A percentile compares a stretch with the other conserved stretches of the same genome.
phyloP scores from a whole-genome alignment of 2,329 filamentous ascomycete species.

The Fonsecaea monophora region DNA sequence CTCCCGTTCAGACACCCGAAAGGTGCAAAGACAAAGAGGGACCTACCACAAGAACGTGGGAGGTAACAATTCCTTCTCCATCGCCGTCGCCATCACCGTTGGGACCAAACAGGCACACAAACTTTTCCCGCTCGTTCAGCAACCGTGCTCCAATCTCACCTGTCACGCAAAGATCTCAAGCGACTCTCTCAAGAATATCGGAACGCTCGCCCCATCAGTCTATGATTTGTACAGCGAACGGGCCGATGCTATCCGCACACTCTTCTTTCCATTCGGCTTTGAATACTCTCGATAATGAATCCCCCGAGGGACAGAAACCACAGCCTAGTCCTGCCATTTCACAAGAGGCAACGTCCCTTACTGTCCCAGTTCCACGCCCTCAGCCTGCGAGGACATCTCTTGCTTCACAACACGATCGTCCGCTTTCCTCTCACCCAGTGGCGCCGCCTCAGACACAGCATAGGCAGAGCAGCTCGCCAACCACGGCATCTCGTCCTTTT shows the following conservation, averaged over 20 bases:
- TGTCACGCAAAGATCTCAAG: conserved; percentile 31
- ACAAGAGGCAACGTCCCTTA: conserved; percentile 5
- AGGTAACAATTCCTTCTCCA: conserved; percentile 27
- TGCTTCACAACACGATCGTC: background rate
- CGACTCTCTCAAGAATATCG: conserved; percentile 36
- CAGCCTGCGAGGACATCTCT: conserved; percentile 6
- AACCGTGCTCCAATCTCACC: conserved; percentile 26
- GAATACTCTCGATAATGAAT: conserved; percentile 21
- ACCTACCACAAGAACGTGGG: conserved; percentile 21
- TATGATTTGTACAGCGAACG: conserved; percentile 30
- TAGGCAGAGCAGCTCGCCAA: background rate
- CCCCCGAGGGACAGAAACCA: conserved; percentile 8
- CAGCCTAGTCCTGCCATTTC: conserved; percentile 5
- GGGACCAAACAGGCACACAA: conserved; percentile 22
- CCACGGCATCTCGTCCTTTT: background rate
- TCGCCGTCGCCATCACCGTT: conserved; percentile 26
- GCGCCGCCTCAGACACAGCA: background rate
- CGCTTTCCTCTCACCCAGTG: background rate
- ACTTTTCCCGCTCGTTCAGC: conserved; percentile 34
- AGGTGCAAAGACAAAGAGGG: conserved; percentile 26
- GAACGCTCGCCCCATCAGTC: conserved; percentile 37
- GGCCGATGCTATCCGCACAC: conserved; percentile 2
- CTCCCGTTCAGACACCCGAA: conserved; percentile 30
- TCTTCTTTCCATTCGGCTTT: conserved; percentile 26
- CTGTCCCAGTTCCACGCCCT: conserved; percentile 7